A percentile compares a stretch with the other conserved stretches of the same genome.
Conservation (phyloP, 352 stramenopile genomes). For the Phytophthora sp. region DNA sequence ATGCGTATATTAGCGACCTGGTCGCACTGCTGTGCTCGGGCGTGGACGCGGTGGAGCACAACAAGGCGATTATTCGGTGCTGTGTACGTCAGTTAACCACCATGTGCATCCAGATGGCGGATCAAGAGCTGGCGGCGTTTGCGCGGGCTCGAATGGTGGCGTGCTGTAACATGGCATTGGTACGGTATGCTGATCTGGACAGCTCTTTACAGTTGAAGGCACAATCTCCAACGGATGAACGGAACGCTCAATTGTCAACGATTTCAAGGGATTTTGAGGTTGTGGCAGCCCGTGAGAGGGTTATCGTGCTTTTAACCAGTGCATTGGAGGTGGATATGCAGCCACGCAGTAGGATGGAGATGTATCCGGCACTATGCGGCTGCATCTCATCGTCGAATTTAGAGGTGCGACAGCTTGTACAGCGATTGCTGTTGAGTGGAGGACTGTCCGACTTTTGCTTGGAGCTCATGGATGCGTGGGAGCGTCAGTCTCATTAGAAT, state of each 20-base stretch:
- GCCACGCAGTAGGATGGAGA: conserved; percentile 63
- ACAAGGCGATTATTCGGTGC: conserved; percentile 69
- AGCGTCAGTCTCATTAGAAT: conserved; percentile 38
- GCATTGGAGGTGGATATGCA: conserved; percentile 58
- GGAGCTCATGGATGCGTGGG: conserved; percentile 45
- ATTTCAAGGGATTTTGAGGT: conserved; percentile 21
- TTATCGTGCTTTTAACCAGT: conserved; percentile 74
- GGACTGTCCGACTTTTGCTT: conserved; percentile 64
- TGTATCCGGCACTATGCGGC: conserved; percentile 79
- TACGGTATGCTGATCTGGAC: conserved; percentile 53
- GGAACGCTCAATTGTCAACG: neutral
- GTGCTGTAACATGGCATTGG: conserved; percentile 63
- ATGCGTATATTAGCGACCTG: conserved; percentile 60
- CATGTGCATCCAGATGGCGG: conserved; percentile 68
- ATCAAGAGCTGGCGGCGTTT: conserved; percentile 52
- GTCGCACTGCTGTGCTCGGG: conserved; percentile 67
- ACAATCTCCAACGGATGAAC: conserved; percentile 4
- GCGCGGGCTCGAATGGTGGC: conserved; percentile 62
- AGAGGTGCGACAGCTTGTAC: conserved; percentile 71
- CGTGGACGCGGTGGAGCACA: conserved; percentile 55
- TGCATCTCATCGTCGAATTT: conserved; percentile 76
- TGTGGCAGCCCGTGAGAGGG: conserved; percentile 55
- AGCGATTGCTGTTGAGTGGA: conserved; percentile 65
- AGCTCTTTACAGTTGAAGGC: conserved; percentile 13
- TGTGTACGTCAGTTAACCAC: conserved; percentile 82